These are phyloP conservation scores for Penicillium subrubescens DNA, from an alignment of 495 filamentous ascomycete species.

Conservation along the genomic window DNA sequence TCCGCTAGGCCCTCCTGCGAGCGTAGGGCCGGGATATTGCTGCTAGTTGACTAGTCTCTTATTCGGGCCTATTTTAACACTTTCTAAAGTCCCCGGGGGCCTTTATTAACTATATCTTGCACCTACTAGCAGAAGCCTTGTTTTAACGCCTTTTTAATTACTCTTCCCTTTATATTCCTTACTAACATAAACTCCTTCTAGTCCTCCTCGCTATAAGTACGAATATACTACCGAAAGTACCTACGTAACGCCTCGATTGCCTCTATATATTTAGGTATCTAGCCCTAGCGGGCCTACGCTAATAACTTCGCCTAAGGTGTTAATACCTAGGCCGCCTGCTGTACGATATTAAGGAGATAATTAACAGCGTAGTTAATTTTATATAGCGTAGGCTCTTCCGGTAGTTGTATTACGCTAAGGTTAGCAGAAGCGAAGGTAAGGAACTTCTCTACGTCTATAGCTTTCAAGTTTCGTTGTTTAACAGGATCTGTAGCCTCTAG, in stretches of 20 bases:
- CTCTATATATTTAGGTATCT: slow-evolving; percentile 13
- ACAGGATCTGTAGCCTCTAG: slow-evolving; percentile 7
- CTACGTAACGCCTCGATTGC: slow-evolving; percentile 5
- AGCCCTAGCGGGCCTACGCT: slow-evolving; percentile 8
- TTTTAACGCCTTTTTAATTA: not conserved
- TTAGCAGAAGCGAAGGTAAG: too few relatives aligned
- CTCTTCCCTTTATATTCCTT: not conserved
- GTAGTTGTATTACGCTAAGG: not conserved
- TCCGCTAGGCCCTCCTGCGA: slow-evolving; percentile 6
- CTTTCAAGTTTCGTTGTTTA: too few relatives aligned
- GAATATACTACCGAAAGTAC: not conserved
- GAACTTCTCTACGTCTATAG: slow-evolving; percentile 12
- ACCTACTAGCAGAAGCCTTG: not conserved
- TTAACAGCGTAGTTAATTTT: slow-evolving; percentile 1
- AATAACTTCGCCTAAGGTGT: slow-evolving; percentile 9
- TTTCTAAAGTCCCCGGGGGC: slow-evolving; percentile 15
- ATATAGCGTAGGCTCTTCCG: not conserved
- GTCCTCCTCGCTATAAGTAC: not conserved
- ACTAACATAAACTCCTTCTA: not conserved
- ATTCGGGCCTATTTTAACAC: too few relatives aligned
- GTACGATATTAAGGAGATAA: not conserved
- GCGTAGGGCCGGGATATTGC: slow-evolving; percentile 4
- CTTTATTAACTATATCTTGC: not conserved
- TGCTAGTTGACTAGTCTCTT: not conserved
- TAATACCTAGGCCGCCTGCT: too few relatives aligned